These are phyloP conservation scores for Lentinus polychrous DNA, from an alignment of 1,284 basidiomycete genomes.

Conservation along the genomic window DNA sequence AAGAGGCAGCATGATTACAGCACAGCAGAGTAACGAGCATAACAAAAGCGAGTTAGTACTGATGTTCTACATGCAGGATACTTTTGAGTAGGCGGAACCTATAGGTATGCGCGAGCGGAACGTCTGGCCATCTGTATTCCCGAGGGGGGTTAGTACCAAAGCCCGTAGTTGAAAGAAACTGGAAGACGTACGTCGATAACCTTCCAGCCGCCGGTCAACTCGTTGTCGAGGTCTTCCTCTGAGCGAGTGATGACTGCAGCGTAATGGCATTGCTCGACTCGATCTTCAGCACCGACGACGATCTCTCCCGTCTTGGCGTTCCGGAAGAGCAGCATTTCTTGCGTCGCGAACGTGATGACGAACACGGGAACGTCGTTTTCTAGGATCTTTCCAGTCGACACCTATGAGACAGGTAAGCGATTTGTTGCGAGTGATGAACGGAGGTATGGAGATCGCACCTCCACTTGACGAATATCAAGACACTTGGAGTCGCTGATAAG, in stretches of 20 bases:
- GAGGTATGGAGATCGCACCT: conserved; percentile 49
- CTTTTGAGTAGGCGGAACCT: conserved; percentile 3
- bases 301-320: conserved; percentile 85
- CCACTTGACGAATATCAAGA: conserved; percentile 91
- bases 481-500: conserved; percentile 88
- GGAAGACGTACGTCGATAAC: conserved; percentile 75
- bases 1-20: not conserved
- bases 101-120: conserved; percentile 31
- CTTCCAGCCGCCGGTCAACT: conserved; percentile 98
- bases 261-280: conserved; percentile 91
- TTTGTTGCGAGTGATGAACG: not conserved
- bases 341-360: conserved; percentile 89
- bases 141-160: conserved; percentile 1
- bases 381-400: conserved; percentile 77
- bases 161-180: not conserved
- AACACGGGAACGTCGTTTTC: conserved; percentile 91
- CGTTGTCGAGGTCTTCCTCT: conserved; percentile 82
- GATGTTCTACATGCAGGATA: not conserved
- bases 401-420: conserved; percentile 30
- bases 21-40: not conserved
- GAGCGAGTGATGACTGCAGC: conserved; percentile 87
- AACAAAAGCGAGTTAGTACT: not conserved
- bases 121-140: conserved; percentile 32
- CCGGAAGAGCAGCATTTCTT: conserved; percentile 91
- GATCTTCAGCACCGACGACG: conserved; percentile 80